Percentiles rank a stretch among this genome's conserved stretches.
phyloP scores from a whole-genome alignment of 257 asterid species.

The Nicotiana obtusifolia region DNA sequence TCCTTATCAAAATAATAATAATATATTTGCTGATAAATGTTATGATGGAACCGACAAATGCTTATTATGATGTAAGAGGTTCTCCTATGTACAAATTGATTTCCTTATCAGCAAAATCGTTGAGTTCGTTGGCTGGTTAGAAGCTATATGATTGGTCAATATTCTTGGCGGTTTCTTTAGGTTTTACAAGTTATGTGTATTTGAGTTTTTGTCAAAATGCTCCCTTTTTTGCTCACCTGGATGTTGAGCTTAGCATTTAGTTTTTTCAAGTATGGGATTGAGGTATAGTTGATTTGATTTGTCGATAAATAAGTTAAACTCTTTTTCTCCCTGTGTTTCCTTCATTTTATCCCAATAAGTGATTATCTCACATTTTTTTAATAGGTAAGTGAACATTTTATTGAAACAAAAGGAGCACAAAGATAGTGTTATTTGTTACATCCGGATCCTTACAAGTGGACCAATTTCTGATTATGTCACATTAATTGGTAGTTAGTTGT shows the following conservation, averaged over 20 bases:
- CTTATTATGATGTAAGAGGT: not conserved
- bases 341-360: not conserved
- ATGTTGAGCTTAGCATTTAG: not conserved
- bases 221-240: not conserved
- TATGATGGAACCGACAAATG: not conserved
- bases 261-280: not conserved
- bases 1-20: not conserved
- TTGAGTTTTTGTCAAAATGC: not conserved
- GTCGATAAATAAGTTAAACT: not conserved
- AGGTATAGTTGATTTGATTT: not conserved
- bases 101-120: constrained; percentile 3
- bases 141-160: constrained; percentile 2
- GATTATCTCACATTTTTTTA: not conserved
- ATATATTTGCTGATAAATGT: not conserved
- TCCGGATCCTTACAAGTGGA: not conserved
- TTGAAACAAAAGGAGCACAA: not conserved
- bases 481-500: constrained; percentile 9
- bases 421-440: not conserved
- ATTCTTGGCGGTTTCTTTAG: not conserved
- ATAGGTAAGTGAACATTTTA: not conserved
- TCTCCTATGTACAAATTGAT: not conserved
- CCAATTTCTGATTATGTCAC: not conserved
- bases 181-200: not conserved
- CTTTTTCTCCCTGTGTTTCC: not conserved
- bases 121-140: not conserved